These are phyloP conservation scores for Nematocida minor DNA, from an alignment of 371 early-diverging fungal genomes.

Conservation along the genomic window DNA sequence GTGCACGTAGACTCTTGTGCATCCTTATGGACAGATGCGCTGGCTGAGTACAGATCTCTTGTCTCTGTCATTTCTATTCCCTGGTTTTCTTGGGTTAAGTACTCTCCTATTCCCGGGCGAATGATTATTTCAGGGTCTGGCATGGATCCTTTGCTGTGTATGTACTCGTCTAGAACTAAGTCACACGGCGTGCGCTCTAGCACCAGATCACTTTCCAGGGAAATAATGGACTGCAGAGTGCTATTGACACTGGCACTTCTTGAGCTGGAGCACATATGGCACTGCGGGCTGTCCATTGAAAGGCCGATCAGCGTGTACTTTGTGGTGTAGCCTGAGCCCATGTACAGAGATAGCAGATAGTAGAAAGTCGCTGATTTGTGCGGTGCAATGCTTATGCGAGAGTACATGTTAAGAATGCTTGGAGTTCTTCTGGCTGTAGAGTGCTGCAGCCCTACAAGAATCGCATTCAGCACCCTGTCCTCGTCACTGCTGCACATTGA, in stretches of 20 bases:
- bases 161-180: slow-evolving; percentile 24
- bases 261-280: not conserved
- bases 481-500: not conserved
- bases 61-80: not conserved
- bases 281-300: not conserved
- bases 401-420: slow-evolving; percentile 19
- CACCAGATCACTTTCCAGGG: slow-evolving; percentile 2
- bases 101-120: not conserved
- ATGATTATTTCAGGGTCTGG: slow-evolving; percentile 10
- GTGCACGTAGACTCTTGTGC: not conserved
- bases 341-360: slow-evolving; percentile 7
- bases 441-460: not conserved
- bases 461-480: slow-evolving; percentile 6
- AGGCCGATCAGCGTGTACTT: slow-evolving; percentile 8
- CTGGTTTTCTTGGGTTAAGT: not conserved
- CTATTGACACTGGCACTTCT: not conserved
- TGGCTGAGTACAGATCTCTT: not conserved
- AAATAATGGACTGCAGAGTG: slow-evolving; percentile 12
- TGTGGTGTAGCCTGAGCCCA: not conserved
- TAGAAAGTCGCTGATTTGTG: slow-evolving; percentile 22
- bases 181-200: not conserved
- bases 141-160: not conserved
- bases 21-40: not conserved
- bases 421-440: not conserved
- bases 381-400: not conserved